Evolutionary conservation across 2,329 filamentous ascomycete genomes (phyloP).

Genomic region (Colletotrichum tanaceti): DNA sequence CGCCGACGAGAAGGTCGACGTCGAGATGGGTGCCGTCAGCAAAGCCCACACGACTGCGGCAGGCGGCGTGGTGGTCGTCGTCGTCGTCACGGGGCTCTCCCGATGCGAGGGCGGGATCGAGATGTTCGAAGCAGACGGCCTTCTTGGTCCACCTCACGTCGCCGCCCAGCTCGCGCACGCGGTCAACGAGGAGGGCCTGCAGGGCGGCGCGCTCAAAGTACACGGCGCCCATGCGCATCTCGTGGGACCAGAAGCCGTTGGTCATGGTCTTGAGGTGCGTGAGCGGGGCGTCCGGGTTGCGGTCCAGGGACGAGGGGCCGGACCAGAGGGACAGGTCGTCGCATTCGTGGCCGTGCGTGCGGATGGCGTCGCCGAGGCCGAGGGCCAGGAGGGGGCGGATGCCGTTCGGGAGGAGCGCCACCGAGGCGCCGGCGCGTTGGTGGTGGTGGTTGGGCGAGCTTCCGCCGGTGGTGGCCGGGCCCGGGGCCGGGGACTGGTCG

Average conservation of each 20-base stretch:
- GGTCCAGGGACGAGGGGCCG: not conserved
- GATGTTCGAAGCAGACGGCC: conserved; percentile 21
- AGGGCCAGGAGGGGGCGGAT: conserved; percentile 42
- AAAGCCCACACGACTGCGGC: conserved; percentile 1
- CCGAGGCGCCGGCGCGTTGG: conserved; percentile 43
- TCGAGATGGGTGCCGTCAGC: conserved; percentile 28
- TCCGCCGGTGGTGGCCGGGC: not conserved
- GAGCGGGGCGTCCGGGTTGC: not conserved
- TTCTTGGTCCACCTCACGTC: conserved; percentile 43
- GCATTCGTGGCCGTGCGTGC: conserved; percentile 16
- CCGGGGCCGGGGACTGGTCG: conserved; percentile 24
- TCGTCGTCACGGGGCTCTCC: not conserved
- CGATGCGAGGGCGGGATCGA: not conserved
- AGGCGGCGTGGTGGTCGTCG: not conserved
- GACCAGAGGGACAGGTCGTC: conserved; percentile 29
- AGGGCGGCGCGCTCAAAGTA: conserved; percentile 43
- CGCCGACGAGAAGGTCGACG: conserved; percentile 43
- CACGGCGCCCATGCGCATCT: conserved; percentile 40
- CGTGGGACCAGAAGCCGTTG: conserved; percentile 42
- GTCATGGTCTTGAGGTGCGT: conserved; percentile 20
- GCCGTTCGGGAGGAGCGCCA: conserved; percentile 44
- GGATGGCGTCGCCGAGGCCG: conserved; percentile 40
- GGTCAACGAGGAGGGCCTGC: conserved; percentile 41
- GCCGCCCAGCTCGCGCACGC: conserved; percentile 40
- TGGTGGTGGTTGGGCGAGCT: not conserved